Evolutionary conservation across 768 basidiomycete genomes (phyloP).

Genomic region (Pulveroboletus frians): DNA sequence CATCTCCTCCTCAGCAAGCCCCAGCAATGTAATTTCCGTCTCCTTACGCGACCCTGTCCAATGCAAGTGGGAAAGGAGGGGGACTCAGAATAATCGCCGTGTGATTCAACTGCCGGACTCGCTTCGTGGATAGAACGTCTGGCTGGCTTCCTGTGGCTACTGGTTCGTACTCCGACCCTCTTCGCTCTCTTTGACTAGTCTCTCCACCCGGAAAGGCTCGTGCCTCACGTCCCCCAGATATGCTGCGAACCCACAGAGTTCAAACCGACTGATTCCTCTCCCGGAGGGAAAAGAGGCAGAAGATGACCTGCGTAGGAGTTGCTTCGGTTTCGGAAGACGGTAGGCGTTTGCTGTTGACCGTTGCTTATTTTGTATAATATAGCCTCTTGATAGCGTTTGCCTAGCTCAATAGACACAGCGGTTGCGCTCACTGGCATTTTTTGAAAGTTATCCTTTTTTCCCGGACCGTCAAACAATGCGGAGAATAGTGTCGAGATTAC

Average conservation of each 20-base stretch:
- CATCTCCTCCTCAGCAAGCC: too few relatives aligned
- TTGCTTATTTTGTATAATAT: slow-evolving; percentile 4
- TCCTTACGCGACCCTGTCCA: too few relatives aligned
- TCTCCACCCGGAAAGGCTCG: not conserved
- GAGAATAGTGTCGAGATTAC: slow-evolving; percentile 45
- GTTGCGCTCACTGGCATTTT: slow-evolving; percentile 28
- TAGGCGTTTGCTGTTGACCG: slow-evolving; percentile 21
- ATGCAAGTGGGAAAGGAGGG: too few relatives aligned
- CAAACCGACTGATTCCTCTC: slow-evolving; percentile 58
- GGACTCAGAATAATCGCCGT: too few relatives aligned
- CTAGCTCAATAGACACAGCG: slow-evolving; percentile 6
- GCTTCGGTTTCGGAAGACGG: slow-evolving; percentile 70
- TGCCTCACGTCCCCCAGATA: not conserved
- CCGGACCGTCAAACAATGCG: slow-evolving; percentile 22
- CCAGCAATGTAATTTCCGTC: too few relatives aligned
- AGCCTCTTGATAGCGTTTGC: slow-evolving; percentile 14
- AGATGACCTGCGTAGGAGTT: slow-evolving; percentile 52
- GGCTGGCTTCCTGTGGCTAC: too few relatives aligned
- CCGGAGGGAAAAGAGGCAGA: slow-evolving; percentile 35
- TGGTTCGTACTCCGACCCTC: too few relatives aligned
- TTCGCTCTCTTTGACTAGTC: too few relatives aligned
- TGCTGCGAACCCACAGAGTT: slow-evolving; percentile 46
- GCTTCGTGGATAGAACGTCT: too few relatives aligned
- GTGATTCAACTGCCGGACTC: too few relatives aligned
- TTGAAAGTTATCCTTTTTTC: too few relatives aligned